Evolutionary conservation across 1,139 yeast genomes (phyloP).

Genomic region (Yamadazyma diddensiae): DNA sequence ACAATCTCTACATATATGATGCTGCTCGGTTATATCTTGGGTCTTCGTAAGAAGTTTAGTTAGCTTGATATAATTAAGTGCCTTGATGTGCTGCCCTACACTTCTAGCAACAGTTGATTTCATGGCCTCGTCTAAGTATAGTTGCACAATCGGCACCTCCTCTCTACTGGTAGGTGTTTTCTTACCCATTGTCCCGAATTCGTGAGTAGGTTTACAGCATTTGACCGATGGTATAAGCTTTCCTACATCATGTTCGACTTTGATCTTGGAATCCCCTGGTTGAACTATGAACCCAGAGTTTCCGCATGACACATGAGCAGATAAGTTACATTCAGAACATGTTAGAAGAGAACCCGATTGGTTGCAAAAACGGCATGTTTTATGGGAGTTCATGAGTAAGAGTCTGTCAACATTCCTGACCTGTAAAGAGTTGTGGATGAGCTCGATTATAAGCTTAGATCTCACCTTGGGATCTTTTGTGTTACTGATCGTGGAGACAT

Average conservation of each 20-base stretch:
- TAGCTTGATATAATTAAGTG: conserved; percentile 23
- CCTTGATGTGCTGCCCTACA: conserved; percentile 33
- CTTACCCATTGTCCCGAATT: conserved; percentile 30
- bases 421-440: conserved; percentile 18
- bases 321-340: conserved; percentile 9
- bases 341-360: conserved; percentile 7
- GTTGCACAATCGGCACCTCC: conserved; percentile 36
- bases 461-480: conserved; percentile 4
- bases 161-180: conserved; percentile 24
- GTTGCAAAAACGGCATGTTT: conserved; percentile 4
- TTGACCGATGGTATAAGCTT: conserved; percentile 37
- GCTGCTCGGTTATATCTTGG: not conserved
- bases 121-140: conserved; percentile 42
- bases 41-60: not conserved
- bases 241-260: conserved; percentile 33
- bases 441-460: conserved; percentile 15
- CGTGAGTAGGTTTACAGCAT: conserved; percentile 27
- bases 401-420: conserved; percentile 31
- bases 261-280: conserved; percentile 19
- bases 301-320: conserved; percentile 63
- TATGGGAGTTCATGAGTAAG: conserved; percentile 23
- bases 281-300: conserved; percentile 41
- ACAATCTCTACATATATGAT: conserved; percentile 25
- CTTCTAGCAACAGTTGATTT: conserved; percentile 18
- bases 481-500: conserved; percentile 1